Evolutionary conservation across 1,284 basidiomycete genomes (phyloP).

Genomic region (Hypsizygus ulmarius): DNA sequence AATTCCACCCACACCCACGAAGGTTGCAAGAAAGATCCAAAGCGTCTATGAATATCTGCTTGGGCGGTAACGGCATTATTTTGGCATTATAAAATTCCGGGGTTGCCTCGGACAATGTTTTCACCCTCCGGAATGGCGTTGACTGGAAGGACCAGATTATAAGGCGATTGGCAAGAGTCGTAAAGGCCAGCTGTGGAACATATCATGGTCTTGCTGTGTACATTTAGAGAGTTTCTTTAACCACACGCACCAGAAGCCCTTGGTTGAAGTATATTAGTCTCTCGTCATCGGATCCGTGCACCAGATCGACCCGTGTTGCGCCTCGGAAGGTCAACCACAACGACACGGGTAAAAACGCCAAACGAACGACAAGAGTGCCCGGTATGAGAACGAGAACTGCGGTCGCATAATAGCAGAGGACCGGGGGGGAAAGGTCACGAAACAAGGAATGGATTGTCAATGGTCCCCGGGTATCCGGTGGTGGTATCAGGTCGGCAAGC

Average conservation of each 20-base stretch:
- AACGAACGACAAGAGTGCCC: constrained; percentile 38
- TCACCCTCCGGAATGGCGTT: constrained; percentile 28
- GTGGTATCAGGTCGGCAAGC: constrained; percentile 27
- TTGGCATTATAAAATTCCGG: constrained; percentile 11
- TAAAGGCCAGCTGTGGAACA: constrained; percentile 30
- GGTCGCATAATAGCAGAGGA: constrained; percentile 42
- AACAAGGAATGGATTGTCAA: constrained; percentile 30
- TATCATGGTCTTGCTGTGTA: neutral
- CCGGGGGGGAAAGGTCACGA: constrained; percentile 35
- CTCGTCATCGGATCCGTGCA: constrained; percentile 29
- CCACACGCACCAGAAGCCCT: constrained; percentile 33
- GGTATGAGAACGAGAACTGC: constrained; percentile 48
- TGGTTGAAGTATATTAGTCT: constrained; percentile 37
- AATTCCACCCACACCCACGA: constrained; percentile 57
- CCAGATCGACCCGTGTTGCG: constrained; percentile 40
- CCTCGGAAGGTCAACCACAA: constrained; percentile 40
- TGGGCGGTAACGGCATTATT: neutral
- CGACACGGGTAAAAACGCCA: constrained; percentile 44
- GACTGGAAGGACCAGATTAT: constrained; percentile 36
- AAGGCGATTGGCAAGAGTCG: constrained; percentile 30
- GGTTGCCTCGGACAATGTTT: constrained; percentile 11
- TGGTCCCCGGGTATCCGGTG: constrained; percentile 29
- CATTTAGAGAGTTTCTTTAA: no score
- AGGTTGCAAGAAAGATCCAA: constrained; percentile 45
- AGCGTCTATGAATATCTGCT: constrained; percentile 35